Conservation (phyloP, 768 basidiomycete species). For the Pholiota conissans region DNA sequence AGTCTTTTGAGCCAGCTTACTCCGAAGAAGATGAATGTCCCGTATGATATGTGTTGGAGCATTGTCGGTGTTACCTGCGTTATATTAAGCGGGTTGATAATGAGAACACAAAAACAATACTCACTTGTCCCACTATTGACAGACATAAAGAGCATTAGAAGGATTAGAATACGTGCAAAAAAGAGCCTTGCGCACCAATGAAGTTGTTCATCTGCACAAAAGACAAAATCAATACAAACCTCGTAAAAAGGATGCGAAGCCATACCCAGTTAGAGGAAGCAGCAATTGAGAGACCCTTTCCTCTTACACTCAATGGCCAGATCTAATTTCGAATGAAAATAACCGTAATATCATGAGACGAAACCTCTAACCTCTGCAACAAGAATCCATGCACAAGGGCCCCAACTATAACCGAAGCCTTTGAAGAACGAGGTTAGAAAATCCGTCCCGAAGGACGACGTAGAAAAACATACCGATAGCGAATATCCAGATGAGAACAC, state of each 20-base stretch:
- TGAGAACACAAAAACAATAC: not conserved
- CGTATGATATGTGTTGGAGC: conserved; percentile 62
- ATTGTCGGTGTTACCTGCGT: conserved; percentile 66
- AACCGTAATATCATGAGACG: not conserved
- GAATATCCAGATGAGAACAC: conserved; percentile 73
- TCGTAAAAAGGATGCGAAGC: conserved; percentile 16
- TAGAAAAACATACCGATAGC: conserved; percentile 52
- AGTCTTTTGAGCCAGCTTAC: conserved; percentile 30
- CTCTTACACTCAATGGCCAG: conserved; percentile 70
- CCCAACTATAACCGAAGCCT: conserved; percentile 80
- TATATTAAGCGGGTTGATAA: not conserved
- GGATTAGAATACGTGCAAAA: not conserved
- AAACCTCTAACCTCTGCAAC: conserved; percentile 53
- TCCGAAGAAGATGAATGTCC: conserved; percentile 79
- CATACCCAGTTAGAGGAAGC: conserved; percentile 76
- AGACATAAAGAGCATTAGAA: not conserved
- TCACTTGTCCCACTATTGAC: conserved; percentile 48
- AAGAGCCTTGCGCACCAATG: conserved; percentile 49
- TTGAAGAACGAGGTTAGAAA: not conserved
- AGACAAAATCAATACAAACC: not conserved
- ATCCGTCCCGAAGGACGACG: no score
- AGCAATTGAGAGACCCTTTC: conserved; percentile 75
- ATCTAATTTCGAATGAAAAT: conserved; percentile 33
- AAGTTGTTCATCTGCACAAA: conserved; percentile 69
- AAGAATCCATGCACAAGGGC: conserved; percentile 76